Evolutionary conservation across 352 stramenopile genomes (phyloP), one percentile per base, ranked within the genome.

Genomic region (Nothophytophthora sp.): DNA sequence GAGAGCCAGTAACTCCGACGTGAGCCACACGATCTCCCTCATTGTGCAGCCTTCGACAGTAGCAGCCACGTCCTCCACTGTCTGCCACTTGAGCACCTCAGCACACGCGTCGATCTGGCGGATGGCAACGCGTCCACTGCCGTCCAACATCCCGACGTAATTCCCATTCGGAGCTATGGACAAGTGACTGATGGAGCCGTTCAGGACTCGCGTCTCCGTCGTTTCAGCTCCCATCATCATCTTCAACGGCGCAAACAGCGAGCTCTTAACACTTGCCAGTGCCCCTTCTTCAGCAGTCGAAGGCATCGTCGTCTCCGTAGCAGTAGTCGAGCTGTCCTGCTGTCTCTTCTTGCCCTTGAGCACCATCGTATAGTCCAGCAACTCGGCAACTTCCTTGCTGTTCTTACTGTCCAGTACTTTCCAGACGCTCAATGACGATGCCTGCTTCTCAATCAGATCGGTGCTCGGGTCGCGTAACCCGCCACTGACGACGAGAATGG

Each of bases 401-500:
- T 63, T 61, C 12, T 71, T 57, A 4, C 50, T 43, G 4, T 53
- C 55, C 8, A 27, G 18, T 16, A 92, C 47, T 38, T 64, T 70
- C 81, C 81, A 92, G 13, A 88, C 76, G 44, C 70, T 90, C 23
- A 92, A 34, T 3, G 81, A 88, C 1, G 78, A 89, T n/a, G 73
- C 76, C 30, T 70, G 55, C 4, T 69, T 62, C 23, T 65, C 23
- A 0, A 80, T 24, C 10, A 92, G 53, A 49, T 81, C 78, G 0
- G 61, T 62, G 24, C 81, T 90, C 2, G 78, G 71, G 36, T 86
- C 67, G 49, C 53, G 65, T 2, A 92, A 42, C 1, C 81, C 76
- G 33, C 81, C 81, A 2, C 49, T 74, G 23, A 92, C 27, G 36
- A 90, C 76, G 3, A 92, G 59, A 18, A 59, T 83, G 0, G 45